Percentiles rank a stretch among this genome's conserved stretches.
Conservation (phyloP, 2,329 filamentous ascomycete genomes). For the Trichoderma sp. region DNA sequence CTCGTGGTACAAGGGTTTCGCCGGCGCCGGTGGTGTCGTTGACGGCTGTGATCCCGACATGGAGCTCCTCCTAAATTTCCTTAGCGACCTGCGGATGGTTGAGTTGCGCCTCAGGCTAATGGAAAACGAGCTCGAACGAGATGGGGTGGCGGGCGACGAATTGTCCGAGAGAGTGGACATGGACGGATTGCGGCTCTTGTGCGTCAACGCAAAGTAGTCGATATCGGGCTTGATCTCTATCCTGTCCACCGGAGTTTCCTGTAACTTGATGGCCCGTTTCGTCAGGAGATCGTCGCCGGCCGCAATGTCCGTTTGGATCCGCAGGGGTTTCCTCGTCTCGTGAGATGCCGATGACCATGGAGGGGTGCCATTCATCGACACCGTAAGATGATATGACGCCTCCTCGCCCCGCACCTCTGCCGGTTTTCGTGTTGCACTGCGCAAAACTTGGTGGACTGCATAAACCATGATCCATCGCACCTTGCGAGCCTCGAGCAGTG, state of each 20-base stretch:
- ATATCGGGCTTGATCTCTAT: constrained; percentile 54
- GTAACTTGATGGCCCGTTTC: constrained; percentile 16
- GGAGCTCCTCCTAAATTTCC: constrained; percentile 29
- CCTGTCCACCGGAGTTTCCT: constrained; percentile 17
- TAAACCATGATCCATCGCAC: constrained; percentile 78
- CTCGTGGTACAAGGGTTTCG: constrained; percentile 42
- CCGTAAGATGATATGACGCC: constrained; percentile 55
- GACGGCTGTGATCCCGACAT: constrained; percentile 22
- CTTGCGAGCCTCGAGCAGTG: constrained; percentile 65
- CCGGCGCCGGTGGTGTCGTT: constrained; percentile 18
- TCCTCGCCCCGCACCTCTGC: constrained; percentile 56
- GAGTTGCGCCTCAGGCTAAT: constrained; percentile 32
- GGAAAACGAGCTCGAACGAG: constrained; percentile 32
- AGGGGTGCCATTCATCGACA: constrained; percentile 42
- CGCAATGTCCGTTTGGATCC: constrained; percentile 29
- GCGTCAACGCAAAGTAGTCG: constrained; percentile 50
- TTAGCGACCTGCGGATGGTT: constrained; percentile 36
- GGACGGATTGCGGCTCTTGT: constrained; percentile 27
- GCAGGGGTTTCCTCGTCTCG: constrained; percentile 28
- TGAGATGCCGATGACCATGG: constrained; percentile 45
- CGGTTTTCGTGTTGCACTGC: constrained; percentile 59
- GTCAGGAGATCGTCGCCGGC: constrained; percentile 13
- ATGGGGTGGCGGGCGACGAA: constrained; percentile 20
- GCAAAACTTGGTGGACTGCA: constrained; percentile 67
- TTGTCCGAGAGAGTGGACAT: constrained; percentile 23